These are phyloP conservation scores for Trapa bicornis DNA, from an alignment of 345 rosid species.

Conservation along the genomic window DNA sequence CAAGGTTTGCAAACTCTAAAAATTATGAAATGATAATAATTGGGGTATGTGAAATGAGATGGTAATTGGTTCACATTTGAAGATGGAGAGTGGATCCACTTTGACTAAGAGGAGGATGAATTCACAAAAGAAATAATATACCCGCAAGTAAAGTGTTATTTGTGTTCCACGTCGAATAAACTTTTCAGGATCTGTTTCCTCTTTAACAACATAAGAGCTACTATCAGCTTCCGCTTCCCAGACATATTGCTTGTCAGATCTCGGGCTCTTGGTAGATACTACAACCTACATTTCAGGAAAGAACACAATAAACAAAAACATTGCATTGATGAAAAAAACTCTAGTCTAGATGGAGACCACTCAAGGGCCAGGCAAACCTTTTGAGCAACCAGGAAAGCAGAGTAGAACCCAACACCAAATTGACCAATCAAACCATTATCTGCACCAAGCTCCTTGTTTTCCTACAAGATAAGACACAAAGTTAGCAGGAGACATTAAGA, in stretches of 20 bases:
- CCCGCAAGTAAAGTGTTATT: constrained; percentile 81
- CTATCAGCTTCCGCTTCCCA: constrained; percentile 92
- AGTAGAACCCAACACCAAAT: constrained; percentile 98
- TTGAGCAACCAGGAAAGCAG: constrained; percentile 92
- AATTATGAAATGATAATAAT: too few species aligned
- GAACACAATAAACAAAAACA: background rate
- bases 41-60: background rate
- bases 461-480: constrained; percentile 26
- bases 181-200: constrained; percentile 83
- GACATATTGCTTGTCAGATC: constrained; percentile 83
- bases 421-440: constrained; percentile 91
- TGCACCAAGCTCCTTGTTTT: constrained; percentile 76
- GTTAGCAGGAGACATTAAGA: background rate
- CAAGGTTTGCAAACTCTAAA: background rate
- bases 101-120: background rate
- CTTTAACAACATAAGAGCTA: constrained; percentile 75
- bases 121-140: constrained; percentile 13
- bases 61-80: background rate
- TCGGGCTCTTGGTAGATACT: constrained; percentile 93
- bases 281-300: constrained; percentile 40
- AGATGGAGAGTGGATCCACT: background rate
- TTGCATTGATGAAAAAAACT: background rate
- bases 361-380: constrained; percentile 32
- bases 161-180: constrained; percentile 70
- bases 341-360: background rate